Evolutionary conservation across 768 basidiomycete genomes (phyloP).

Genomic region (Mycena indigotica): DNA sequence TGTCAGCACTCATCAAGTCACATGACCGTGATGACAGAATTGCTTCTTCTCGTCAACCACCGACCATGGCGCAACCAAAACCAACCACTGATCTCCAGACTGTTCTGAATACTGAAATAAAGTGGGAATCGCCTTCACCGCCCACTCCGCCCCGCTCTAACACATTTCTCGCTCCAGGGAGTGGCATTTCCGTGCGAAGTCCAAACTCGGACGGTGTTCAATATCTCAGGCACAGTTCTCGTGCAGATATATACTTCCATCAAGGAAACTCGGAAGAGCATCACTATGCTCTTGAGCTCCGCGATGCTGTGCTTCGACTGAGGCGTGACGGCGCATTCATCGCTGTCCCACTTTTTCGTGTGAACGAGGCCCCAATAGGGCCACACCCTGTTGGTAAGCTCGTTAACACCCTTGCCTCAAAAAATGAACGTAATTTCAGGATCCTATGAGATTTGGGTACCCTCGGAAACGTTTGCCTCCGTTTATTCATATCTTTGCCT

Average conservation of each 20-base stretch:
- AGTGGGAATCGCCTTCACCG: constrained; percentile 37
- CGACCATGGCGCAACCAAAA: constrained; percentile 11
- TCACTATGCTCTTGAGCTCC: constrained; percentile 64
- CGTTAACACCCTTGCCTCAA: not conserved
- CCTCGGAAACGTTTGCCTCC: constrained; percentile 69
- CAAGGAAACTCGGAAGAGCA: constrained; percentile 65
- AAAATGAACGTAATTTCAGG: constrained; percentile 44
- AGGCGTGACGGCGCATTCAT: constrained; percentile 78
- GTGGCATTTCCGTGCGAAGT: constrained; percentile 73
- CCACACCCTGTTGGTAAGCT: constrained; percentile 75
- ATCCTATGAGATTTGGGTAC: constrained; percentile 85
- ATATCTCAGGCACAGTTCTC: constrained; percentile 1
- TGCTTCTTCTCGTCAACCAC: no score
- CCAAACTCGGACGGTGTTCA: not conserved
- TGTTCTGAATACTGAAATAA: constrained; percentile 63
- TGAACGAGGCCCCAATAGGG: constrained; percentile 68
- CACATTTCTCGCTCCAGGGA: constrained; percentile 49
- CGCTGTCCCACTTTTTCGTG: constrained; percentile 73
- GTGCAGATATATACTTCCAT: constrained; percentile 76
- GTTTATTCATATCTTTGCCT: constrained; percentile 76
- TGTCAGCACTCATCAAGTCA: no score
- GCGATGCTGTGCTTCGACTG: constrained; percentile 71
- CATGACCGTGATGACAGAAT: no score
- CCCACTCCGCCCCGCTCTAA: not conserved
- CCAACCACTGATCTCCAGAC: constrained; percentile 54